Conservation (phyloP, 768 basidiomycete species). For the Tricholoma bakamatsutake region DNA sequence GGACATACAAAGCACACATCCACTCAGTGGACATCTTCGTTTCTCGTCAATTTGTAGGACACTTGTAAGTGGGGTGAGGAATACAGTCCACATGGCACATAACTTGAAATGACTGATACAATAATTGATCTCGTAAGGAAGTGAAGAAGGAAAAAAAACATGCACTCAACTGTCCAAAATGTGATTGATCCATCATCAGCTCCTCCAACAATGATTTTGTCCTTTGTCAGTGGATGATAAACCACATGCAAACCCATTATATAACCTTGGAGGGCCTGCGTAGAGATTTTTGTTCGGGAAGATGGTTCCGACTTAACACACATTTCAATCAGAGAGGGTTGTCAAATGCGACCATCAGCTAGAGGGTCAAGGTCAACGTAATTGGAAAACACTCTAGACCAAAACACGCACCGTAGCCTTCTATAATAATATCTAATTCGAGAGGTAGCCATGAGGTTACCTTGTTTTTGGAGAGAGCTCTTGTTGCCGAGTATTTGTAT, state of each 20-base stretch:
- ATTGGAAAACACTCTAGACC: background rate
- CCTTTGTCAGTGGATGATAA: slow-evolving; percentile 52
- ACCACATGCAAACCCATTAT: slow-evolving; percentile 49
- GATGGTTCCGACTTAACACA: slow-evolving; percentile 18
- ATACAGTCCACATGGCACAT: slow-evolving; percentile 67
- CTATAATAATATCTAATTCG: slow-evolving; percentile 49
- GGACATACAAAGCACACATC: slow-evolving; percentile 68
- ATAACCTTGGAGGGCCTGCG: slow-evolving; percentile 38
- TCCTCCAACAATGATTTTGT: slow-evolving; percentile 66
- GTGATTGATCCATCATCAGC: slow-evolving; percentile 74
- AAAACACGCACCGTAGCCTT: slow-evolving; percentile 54
- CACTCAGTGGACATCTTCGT: slow-evolving; percentile 50
- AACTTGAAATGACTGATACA: slow-evolving; percentile 52
- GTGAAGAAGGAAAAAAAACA: background rate
- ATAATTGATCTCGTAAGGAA: background rate
- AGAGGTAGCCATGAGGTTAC: slow-evolving; percentile 47
- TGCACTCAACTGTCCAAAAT: slow-evolving; percentile 66
- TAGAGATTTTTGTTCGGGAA: slow-evolving; percentile 34
- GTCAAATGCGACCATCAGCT: slow-evolving; percentile 52
- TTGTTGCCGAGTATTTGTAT: slow-evolving; percentile 8
- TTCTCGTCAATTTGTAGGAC: slow-evolving; percentile 54
- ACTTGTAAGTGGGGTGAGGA: slow-evolving; percentile 55
- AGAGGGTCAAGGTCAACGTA: background rate
- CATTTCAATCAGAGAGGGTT: slow-evolving; percentile 38
- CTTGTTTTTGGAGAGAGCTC: slow-evolving; percentile 3